Conservation (phyloP, 768 basidiomycete species). For the Boletus subparvulus region DNA sequence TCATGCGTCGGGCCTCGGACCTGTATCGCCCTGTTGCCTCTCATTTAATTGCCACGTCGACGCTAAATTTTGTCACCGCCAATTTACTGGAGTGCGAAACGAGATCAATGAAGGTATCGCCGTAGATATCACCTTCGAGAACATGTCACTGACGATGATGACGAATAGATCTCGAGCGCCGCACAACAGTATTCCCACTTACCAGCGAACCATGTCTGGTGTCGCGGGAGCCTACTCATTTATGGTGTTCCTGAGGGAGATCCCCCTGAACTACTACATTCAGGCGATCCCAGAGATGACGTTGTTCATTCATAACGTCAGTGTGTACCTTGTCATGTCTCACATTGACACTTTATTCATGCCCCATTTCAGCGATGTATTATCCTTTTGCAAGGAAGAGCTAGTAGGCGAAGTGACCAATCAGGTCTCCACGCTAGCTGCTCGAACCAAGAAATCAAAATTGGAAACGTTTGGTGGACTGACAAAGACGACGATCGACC, state of each 20-base stretch:
- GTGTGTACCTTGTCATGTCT: slow-evolving; percentile 24
- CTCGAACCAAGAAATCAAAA: slow-evolving; percentile 24
- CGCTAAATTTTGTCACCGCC: slow-evolving; percentile 37
- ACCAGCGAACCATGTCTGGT: slow-evolving; percentile 32
- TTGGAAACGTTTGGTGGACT: slow-evolving; percentile 26
- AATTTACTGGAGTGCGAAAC: slow-evolving; percentile 35
- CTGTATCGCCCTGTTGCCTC: slow-evolving; percentile 31
- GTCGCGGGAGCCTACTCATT: slow-evolving; percentile 35
- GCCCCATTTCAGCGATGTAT: slow-evolving; percentile 33
- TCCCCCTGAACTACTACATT: slow-evolving; percentile 35
- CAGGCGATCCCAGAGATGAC: slow-evolving; percentile 41
- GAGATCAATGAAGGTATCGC: slow-evolving; percentile 26
- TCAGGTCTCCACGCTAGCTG: slow-evolving; percentile 35
- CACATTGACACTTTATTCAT: not conserved
- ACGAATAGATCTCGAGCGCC: slow-evolving; percentile 16
- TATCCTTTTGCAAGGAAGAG: slow-evolving; percentile 46
- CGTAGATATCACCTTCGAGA: not conserved
- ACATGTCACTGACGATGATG: not conserved
- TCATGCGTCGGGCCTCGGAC: slow-evolving; percentile 30
- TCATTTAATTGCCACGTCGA: slow-evolving; percentile 38
- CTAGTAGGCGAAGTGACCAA: slow-evolving; percentile 35
- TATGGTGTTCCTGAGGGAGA: slow-evolving; percentile 35
- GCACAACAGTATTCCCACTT: slow-evolving; percentile 31
- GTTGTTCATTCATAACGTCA: slow-evolving; percentile 34
- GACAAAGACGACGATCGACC: slow-evolving; percentile 25